Evolutionary conservation across 1,284 basidiomycete genomes (phyloP).

Genomic region (Boletellus deceptivus): DNA sequence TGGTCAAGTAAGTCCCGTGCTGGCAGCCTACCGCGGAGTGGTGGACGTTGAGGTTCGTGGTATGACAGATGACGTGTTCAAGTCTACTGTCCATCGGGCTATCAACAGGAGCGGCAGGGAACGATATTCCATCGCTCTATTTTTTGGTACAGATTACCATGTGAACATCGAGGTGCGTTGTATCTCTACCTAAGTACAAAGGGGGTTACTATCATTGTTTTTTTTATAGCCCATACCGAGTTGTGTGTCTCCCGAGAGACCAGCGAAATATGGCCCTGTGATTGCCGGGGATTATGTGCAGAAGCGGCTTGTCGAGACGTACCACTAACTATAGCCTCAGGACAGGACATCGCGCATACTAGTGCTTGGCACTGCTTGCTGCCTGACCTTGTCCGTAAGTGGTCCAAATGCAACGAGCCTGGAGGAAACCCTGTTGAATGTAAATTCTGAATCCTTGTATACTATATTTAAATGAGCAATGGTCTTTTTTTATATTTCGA

Average conservation of each 20-base stretch:
- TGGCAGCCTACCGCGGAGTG: not conserved
- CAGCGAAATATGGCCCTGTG: slow-evolving; percentile 58
- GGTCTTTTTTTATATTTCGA: no score
- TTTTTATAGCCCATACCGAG: slow-evolving; percentile 63
- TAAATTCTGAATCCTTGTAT: no score
- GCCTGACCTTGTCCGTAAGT: no score
- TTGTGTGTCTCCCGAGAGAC: slow-evolving; percentile 61
- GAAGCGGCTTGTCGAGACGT: slow-evolving; percentile 48
- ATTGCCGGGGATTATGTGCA: slow-evolving; percentile 68
- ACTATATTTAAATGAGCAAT: no score
- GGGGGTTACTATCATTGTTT: not conserved
- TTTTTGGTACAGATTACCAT: slow-evolving; percentile 79
- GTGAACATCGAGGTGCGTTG: slow-evolving; percentile 63
- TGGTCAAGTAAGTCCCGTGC: slow-evolving; percentile 72
- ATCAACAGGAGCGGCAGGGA: slow-evolving; percentile 69
- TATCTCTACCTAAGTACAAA: not conserved
- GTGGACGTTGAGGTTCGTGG: not conserved
- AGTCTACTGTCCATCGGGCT: slow-evolving; percentile 82
- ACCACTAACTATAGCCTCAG: slow-evolving; percentile 27
- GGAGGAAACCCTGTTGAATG: no score
- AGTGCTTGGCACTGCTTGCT: no score
- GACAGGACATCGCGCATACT: no score
- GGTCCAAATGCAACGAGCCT: no score
- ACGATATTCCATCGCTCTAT: slow-evolving; percentile 80
- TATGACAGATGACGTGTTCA: slow-evolving; percentile 76